A percentile compares a stretch with the other conserved stretches of the same genome.
Conservation (phyloP, 1,284 basidiomycete species). For the Microbotryum silenes-acaulis region DNA sequence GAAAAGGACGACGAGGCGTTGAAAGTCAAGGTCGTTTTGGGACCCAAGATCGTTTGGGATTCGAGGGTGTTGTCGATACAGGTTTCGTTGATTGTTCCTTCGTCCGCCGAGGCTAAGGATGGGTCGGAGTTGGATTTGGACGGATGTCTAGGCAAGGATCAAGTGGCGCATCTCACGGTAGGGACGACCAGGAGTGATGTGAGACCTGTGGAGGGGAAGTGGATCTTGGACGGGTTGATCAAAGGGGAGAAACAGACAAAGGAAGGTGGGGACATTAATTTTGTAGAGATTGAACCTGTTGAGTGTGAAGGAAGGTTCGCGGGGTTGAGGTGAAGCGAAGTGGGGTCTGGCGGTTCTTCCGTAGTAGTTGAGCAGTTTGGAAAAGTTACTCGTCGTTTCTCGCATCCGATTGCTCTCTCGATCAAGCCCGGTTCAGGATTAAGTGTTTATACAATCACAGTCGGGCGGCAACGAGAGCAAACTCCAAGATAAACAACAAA, state of each 20-base stretch:
- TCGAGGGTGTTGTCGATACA: conserved; percentile 63
- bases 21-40: conserved; percentile 52
- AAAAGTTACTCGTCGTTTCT: background rate
- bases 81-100: conserved; percentile 36
- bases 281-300: conserved; percentile 16
- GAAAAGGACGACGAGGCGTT: conserved; percentile 42
- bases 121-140: conserved; percentile 20
- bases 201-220: conserved; percentile 61
- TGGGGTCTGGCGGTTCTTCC: background rate
- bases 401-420: no score
- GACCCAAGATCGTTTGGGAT: conserved; percentile 60
- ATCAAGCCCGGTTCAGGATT: no score
- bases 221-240: conserved; percentile 55
- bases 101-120: conserved; percentile 5
- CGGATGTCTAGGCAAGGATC: background rate
- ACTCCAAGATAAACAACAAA: background rate
- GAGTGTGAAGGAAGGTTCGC: conserved; percentile 22
- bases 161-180: conserved; percentile 67
- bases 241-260: conserved; percentile 37
- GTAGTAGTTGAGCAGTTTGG: background rate
- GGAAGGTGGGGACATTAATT: conserved; percentile 25
- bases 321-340: conserved; percentile 16
- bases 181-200: conserved; percentile 59
- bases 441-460: no score
- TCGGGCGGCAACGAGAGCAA: no score